Evolutionary conservation across 257 asterid genomes (phyloP).

Genomic region (Solanum sitiens): DNA sequence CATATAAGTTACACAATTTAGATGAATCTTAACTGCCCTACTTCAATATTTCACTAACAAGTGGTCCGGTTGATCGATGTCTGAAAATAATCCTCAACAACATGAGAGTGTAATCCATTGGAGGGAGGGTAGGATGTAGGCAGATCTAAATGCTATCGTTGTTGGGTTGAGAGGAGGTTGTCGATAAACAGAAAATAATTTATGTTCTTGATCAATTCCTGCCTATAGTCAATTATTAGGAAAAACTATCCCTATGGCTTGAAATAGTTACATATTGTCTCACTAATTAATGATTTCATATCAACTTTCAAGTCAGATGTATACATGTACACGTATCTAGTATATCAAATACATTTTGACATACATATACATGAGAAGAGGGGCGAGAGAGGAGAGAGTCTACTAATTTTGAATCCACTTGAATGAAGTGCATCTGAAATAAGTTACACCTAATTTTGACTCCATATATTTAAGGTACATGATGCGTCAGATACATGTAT

Average conservation of each 20-base stretch:
- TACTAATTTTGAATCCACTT: too few species aligned
- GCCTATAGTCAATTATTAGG: not conserved
- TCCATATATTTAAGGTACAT: too few species aligned
- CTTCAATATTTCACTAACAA: not conserved
- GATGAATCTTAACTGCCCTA: not conserved
- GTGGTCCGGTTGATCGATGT: not conserved
- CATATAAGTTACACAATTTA: not conserved
- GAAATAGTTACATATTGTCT: too few species aligned
- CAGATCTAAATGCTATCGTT: not conserved
- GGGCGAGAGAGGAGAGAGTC: too few species aligned
- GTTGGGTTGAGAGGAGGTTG: not conserved
- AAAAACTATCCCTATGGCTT: not conserved
- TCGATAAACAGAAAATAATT: too few species aligned
- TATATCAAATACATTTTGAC: too few species aligned
- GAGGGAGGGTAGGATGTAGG: not conserved
- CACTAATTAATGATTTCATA: too few species aligned
- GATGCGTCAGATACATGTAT: too few species aligned
- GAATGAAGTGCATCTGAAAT: accelerated
- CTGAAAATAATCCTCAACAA: not conserved
- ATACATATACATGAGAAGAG: too few species aligned
- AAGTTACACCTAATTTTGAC: too few species aligned
- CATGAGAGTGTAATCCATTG: not conserved
- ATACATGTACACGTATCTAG: too few species aligned
- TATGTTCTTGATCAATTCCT: not conserved
- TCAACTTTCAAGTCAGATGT: too few species aligned